Evolutionary conservation across 768 basidiomycete genomes (phyloP).

Genomic region (Hydnum rufescens): DNA sequence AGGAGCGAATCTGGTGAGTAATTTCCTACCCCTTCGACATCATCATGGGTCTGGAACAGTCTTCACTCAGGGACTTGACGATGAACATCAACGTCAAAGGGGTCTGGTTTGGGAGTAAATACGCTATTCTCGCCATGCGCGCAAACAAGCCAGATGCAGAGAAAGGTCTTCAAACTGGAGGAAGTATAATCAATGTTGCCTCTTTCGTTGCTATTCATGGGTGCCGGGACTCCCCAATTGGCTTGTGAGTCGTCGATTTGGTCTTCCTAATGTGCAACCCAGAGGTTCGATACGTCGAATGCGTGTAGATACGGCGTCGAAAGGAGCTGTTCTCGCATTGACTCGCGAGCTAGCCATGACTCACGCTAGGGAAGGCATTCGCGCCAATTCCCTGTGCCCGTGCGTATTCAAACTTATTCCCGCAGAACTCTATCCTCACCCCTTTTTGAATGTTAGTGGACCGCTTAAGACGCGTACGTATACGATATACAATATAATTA

Average conservation of each 20-base stretch:
- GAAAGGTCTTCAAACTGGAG: slow-evolving; percentile 54
- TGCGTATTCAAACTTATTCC: slow-evolving; percentile 24
- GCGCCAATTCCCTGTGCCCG: slow-evolving; percentile 93
- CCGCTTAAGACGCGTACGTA: slow-evolving; percentile 81
- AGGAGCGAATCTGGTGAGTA: slow-evolving; percentile 72
- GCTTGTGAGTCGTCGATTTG: slow-evolving; percentile 46
- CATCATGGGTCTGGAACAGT: background rate
- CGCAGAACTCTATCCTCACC: background rate
- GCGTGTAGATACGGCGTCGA: slow-evolving; percentile 10
- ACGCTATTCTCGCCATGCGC: slow-evolving; percentile 93
- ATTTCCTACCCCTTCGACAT: background rate
- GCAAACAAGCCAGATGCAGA: slow-evolving; percentile 66
- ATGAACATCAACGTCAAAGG: slow-evolving; percentile 95
- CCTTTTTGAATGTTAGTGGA: slow-evolving; percentile 38
- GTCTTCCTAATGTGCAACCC: background rate
- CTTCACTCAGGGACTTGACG: slow-evolving; percentile 35
- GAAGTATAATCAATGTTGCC: slow-evolving; percentile 95
- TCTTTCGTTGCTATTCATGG: slow-evolving; percentile 91
- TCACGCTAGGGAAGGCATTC: slow-evolving; percentile 92
- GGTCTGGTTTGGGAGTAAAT: slow-evolving; percentile 98
- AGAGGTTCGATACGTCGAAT: slow-evolving; percentile 5
- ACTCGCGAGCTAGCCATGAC: slow-evolving; percentile 95
- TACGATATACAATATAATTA: background rate
- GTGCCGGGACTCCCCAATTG: slow-evolving; percentile 95
- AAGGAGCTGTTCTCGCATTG: slow-evolving; percentile 96